Base-by-base conservation (phyloP, 2,329 filamentous ascomycete genomes). In the Colletotrichum zoysiae region DNA sequence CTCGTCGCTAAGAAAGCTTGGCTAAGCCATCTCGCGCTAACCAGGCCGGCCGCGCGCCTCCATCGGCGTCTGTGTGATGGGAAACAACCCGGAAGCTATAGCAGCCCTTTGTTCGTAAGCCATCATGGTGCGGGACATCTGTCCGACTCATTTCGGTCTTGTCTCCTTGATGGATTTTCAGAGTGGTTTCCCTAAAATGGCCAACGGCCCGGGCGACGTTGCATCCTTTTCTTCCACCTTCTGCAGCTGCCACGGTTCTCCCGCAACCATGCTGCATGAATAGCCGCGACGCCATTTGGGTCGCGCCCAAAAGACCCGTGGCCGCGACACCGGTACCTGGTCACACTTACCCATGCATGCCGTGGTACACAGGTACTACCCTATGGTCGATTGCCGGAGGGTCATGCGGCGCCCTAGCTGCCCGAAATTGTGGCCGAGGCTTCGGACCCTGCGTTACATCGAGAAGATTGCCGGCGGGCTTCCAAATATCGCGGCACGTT, bases 401-500 rank as follows among this genome's bases (percentile, higher is more conserved):
- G 23, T 44, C 38, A 30, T 42, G 23, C 40, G 18, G 20, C 50
- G 12, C 5, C 30, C 18, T 50, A 30, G 18, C 42, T 62, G 50
- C 48, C 30, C 33, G 18, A 57, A 42, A n/a, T 7, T 66, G 53
- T 4, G 56, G 51, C 42, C 57, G 68, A 71, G 5, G 7, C 9
- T 12, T 56, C 55, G 70, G 65, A 46, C 20, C 33, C 59, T 40
- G 62, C 18, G 53, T 72, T 60, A 65, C 35, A 61, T 69, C 70
- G 42, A 42, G 55, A 65, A 60, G 14, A 48, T 42, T 56, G 60
- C 53, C 2, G 8, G 48, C 48, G 51, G 50, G 46, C 26, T 58
- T n/a, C 0, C 23, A 30, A 30, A 56, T 16, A 5, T 14, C 42
- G 20, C 44, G 5, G 61, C 30, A 20, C 44, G 5, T 26, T 91